A percentile compares a stretch with the other conserved stretches of the same genome.
These are phyloP conservation scores for Vitis hybrid DNA, from an alignment of 177 flowering plant species.

Conservation along the genomic window DNA sequence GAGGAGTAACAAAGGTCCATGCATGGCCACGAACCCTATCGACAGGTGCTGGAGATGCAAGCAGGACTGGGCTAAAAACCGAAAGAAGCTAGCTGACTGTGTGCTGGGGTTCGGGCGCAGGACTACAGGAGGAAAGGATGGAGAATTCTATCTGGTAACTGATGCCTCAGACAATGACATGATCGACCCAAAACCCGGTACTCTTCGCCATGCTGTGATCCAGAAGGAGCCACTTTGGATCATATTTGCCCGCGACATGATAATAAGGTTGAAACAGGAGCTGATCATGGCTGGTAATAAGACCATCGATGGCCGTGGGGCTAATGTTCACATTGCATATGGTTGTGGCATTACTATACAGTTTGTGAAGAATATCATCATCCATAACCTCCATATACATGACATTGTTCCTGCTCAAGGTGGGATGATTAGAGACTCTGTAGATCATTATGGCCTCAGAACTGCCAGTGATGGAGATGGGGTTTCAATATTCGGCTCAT, in stretches of 20 bases:
- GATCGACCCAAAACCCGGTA: slow-evolving; percentile 46
- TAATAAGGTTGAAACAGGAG: slow-evolving; percentile 44
- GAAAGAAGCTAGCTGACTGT: slow-evolving; percentile 44
- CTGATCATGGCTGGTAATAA: slow-evolving; percentile 43
- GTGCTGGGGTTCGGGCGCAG: slow-evolving; percentile 47
- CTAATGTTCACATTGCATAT: slow-evolving; percentile 40
- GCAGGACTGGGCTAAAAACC: slow-evolving; percentile 37
- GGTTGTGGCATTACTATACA: slow-evolving; percentile 64
- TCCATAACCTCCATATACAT: slow-evolving; percentile 46
- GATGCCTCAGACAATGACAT: slow-evolving; percentile 37
- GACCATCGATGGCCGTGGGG: slow-evolving; percentile 65
- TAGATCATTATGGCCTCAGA: slow-evolving; percentile 38
- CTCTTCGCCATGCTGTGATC: slow-evolving; percentile 52
- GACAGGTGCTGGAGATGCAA: slow-evolving; percentile 63
- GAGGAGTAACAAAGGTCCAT: slow-evolving; percentile 29
- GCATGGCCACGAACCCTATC: slow-evolving; percentile 55
- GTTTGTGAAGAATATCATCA: slow-evolving; percentile 45
- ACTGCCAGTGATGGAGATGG: slow-evolving; percentile 56
- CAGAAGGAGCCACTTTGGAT: slow-evolving; percentile 57
- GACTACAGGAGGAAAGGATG: slow-evolving; percentile 43
- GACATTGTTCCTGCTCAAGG: slow-evolving; percentile 25
- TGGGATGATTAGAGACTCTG: slow-evolving; percentile 42
- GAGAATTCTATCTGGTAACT: slow-evolving; percentile 41
- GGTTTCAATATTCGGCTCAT: slow-evolving; percentile 45
- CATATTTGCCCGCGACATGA: slow-evolving; percentile 39